A percentile compares a stretch with the other conserved stretches of the same genome.
phyloP scores from a whole-genome alignment of 768 basidiomycete species.

The Hypholoma sublateritium region DNA sequence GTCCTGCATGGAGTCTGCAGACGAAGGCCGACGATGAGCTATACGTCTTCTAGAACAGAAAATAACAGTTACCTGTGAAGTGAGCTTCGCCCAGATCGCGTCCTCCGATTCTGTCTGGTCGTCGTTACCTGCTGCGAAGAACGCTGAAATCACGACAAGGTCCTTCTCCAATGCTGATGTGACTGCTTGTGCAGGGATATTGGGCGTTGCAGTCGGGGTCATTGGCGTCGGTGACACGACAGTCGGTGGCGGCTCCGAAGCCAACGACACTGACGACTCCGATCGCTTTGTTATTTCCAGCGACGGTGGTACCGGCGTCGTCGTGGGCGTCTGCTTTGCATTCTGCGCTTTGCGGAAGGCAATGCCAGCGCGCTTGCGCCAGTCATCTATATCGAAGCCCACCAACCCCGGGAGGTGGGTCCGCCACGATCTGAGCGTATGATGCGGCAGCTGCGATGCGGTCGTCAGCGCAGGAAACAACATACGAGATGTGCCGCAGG shows the following conservation, averaged over 20 bases:
- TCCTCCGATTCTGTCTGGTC: constrained; percentile 38
- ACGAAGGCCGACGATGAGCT: constrained; percentile 1
- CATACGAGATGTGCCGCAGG: neutral
- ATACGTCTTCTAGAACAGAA: neutral
- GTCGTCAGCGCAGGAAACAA: neutral
- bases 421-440: constrained; percentile 51
- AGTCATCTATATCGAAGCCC: constrained; percentile 40
- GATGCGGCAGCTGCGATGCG: constrained; percentile 56
- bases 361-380: constrained; percentile 52
- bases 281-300: constrained; percentile 8
- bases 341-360: constrained; percentile 43
- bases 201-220: neutral
- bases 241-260: neutral
- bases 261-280: no score
- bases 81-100: constrained; percentile 48
- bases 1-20: constrained; percentile 40
- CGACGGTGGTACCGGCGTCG: neutral
- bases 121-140: constrained; percentile 53
- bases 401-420: constrained; percentile 32
- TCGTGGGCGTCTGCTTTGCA: constrained; percentile 8
- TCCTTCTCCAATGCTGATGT: constrained; percentile 32
- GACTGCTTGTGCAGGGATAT: neutral
- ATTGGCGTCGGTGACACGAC: neutral
- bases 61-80: constrained; percentile 38
- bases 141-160: constrained; percentile 50